Conservation (phyloP, 345 rosid species). For the Lepidium africanum region DNA sequence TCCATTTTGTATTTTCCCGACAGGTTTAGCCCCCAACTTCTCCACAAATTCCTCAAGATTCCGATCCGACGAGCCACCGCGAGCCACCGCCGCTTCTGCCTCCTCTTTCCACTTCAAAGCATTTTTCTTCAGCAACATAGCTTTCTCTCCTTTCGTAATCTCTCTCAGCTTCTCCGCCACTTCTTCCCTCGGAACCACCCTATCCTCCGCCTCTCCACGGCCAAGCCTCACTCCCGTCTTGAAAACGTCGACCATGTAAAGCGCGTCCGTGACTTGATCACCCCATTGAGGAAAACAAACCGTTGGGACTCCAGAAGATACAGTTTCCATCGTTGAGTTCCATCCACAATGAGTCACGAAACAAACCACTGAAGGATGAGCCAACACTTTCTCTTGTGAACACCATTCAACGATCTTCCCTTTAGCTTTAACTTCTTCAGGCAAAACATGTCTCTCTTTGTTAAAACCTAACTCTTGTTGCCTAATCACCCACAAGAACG, state of each 20-base stretch:
- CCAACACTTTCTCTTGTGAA: constrained; percentile 67
- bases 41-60: constrained; percentile 63
- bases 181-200: constrained; percentile 53
- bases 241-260: constrained; percentile 54
- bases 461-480: constrained; percentile 36
- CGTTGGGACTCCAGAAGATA: constrained; percentile 57
- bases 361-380: constrained; percentile 61
- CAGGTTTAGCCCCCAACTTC: constrained; percentile 34
- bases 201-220: constrained; percentile 56
- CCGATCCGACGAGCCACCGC: constrained; percentile 64
- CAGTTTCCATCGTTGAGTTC: constrained; percentile 80
- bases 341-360: constrained; percentile 89
- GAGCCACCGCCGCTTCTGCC: constrained; percentile 65
- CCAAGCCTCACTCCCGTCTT: constrained; percentile 58
- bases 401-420: constrained; percentile 68
- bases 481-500: constrained; percentile 78
- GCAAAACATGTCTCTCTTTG: constrained; percentile 33
- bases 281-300: constrained; percentile 80
- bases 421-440: constrained; percentile 54
- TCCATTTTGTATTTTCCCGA: constrained; percentile 13
- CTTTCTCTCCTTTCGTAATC: constrained; percentile 46
- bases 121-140: constrained; percentile 45
- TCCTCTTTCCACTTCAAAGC: constrained; percentile 62
- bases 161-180: constrained; percentile 54
- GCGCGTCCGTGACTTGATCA: constrained; percentile 75